These are phyloP conservation scores for Candida freyschussii DNA, from an alignment of 1,139 yeast species.

Conservation along the genomic window DNA sequence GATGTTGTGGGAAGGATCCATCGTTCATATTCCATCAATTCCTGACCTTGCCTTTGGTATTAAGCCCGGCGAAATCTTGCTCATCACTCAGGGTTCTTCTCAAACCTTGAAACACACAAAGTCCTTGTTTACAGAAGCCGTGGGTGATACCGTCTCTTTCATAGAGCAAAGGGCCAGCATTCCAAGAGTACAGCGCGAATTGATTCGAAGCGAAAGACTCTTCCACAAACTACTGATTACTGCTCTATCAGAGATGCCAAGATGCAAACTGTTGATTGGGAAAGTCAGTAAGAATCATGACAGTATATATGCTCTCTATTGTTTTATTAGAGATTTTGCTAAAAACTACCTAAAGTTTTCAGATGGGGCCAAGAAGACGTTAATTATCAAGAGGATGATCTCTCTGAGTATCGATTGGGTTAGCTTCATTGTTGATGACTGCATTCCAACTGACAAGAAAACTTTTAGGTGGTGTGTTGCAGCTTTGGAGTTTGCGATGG, in stretches of 20 bases:
- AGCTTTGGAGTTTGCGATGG: conserved; percentile 95
- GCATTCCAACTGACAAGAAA: conserved; percentile 84
- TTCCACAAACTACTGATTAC: conserved; percentile 68
- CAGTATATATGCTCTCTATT: conserved; percentile 67
- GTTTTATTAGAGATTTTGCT: conserved; percentile 82
- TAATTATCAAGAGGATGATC: conserved; percentile 68
- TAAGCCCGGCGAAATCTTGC: conserved; percentile 63
- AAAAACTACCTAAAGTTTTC: conserved; percentile 63
- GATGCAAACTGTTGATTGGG: conserved; percentile 42
- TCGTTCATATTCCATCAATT: conserved; percentile 50
- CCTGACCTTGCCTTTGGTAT: conserved; percentile 36
- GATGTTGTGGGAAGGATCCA: conserved; percentile 85
- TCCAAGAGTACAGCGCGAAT: conserved; percentile 69
- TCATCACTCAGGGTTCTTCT: conserved; percentile 64
- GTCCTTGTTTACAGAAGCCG: conserved; percentile 45
- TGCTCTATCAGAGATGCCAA: conserved; percentile 58
- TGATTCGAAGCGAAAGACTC: conserved; percentile 59
- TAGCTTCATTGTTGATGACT: conserved; percentile 87
- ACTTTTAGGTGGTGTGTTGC: conserved; percentile 96
- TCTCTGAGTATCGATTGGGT: conserved; percentile 87
- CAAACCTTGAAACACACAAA: conserved; percentile 41
- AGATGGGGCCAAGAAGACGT: conserved; percentile 62
- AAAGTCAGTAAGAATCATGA: conserved; percentile 65
- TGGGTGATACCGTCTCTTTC: conserved; percentile 47
- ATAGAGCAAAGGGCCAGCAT: conserved; percentile 68